These are phyloP conservation scores for Zygosaccharomyces gambellarensis DNA, from an alignment of 805 yeast genomes.

Conservation along the genomic window DNA sequence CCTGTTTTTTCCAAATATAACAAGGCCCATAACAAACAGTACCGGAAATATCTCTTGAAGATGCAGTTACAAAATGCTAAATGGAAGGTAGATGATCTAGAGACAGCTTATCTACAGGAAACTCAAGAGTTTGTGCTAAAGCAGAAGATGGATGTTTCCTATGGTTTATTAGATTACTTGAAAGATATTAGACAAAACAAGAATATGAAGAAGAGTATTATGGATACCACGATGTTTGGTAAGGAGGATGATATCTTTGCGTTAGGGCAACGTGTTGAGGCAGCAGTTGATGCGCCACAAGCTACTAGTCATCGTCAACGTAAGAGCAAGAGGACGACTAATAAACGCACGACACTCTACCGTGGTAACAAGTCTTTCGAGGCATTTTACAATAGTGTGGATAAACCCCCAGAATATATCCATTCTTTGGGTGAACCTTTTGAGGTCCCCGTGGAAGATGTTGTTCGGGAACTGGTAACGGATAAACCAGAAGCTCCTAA, in stretches of 20 bases:
- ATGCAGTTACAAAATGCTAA: constrained; percentile 30
- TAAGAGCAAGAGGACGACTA: not conserved
- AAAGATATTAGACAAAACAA: constrained; percentile 20
- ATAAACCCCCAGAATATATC: constrained; percentile 9
- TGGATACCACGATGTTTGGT: constrained; percentile 14
- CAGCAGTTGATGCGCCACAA: not conserved
- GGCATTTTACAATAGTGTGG: constrained; percentile 16
- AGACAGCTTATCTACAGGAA: constrained; percentile 22
- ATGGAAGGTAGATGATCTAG: constrained; percentile 24
- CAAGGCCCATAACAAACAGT: constrained; percentile 24
- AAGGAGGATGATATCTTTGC: constrained; percentile 1
- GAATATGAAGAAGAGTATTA: constrained; percentile 20
- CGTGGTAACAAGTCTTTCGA: constrained; percentile 17
- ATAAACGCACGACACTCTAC: constrained; percentile 5
- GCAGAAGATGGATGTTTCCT: constrained; percentile 11
- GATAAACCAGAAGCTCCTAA: constrained; percentile 4
- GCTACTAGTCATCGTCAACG: not conserved
- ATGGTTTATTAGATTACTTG: constrained; percentile 25
- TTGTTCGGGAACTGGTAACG: constrained; percentile 15
- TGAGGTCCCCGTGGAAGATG: constrained; percentile 13
- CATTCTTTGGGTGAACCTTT: constrained; percentile 1
- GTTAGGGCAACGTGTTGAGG: not conserved
- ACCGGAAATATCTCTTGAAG: constrained; percentile 23
- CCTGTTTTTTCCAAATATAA: constrained; percentile 33
- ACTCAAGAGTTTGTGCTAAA: constrained; percentile 13